A percentile compares a stretch with the other conserved stretches of the same genome.
These are phyloP conservation scores for Pelargonium australe DNA, from an alignment of 441 rosid genomes.

Conservation along the genomic window DNA sequence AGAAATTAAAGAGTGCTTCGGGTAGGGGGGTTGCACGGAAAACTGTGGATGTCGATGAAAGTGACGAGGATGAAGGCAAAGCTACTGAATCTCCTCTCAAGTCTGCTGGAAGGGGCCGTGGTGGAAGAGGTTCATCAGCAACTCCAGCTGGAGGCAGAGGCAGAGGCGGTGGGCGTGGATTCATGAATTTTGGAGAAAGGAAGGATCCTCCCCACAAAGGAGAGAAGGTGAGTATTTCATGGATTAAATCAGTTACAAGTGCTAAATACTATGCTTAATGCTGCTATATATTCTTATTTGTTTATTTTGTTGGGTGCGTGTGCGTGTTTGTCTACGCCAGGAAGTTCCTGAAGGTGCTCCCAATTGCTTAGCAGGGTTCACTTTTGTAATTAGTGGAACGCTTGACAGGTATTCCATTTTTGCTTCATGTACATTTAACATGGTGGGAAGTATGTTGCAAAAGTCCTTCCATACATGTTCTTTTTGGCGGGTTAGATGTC, in stretches of 20 bases:
- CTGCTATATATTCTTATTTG: background rate
- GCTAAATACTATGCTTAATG: conserved; percentile 1
- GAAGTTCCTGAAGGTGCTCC: conserved; percentile 95
- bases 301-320: background rate
- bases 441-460: conserved; percentile 8
- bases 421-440: conserved; percentile 8
- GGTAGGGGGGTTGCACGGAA: conserved; percentile 57
- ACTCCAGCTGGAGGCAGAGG: conserved; percentile 56
- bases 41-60: conserved; percentile 38
- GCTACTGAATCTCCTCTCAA: conserved; percentile 52
- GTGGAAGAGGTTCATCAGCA: conserved; percentile 62
- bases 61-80: conserved; percentile 49
- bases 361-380: conserved; percentile 75
- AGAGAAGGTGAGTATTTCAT: conserved; percentile 56
- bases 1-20: conserved; percentile 67
- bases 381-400: conserved; percentile 97
- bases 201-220: conserved; percentile 99
- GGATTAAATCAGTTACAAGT: conserved; percentile 11
- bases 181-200: conserved; percentile 90
- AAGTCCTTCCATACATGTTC: conserved; percentile 5
- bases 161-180: conserved; percentile 88
- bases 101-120: conserved; percentile 76
- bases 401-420: conserved; percentile 76
- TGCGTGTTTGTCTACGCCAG: conserved; percentile 35
- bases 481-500: conserved; percentile 3